A percentile compares a stretch with the other conserved stretches of the same genome.
Conservation (phyloP, 1,139 yeast genomes). For the Kazachstania sp. region DNA sequence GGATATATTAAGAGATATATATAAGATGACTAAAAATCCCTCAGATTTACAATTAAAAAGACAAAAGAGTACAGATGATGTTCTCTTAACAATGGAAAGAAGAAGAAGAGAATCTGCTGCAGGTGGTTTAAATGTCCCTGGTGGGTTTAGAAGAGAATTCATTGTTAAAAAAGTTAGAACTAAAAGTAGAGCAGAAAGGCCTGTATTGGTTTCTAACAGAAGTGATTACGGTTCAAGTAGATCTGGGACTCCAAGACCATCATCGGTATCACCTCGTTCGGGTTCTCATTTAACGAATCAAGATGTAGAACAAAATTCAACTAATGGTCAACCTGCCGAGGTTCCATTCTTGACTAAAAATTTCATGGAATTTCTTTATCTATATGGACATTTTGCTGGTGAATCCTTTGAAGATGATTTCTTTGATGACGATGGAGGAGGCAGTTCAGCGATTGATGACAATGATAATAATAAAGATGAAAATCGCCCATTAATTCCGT, state of each 20-base stretch:
- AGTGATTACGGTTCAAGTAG: slow-evolving; percentile 8
- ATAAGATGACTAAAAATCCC: slow-evolving; percentile 27
- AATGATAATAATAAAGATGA: slow-evolving; percentile 14
- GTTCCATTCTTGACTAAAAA: slow-evolving; percentile 52
- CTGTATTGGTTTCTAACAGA: neutral
- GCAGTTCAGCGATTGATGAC: neutral
- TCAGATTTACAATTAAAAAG: slow-evolving; percentile 26
- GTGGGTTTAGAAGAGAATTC: slow-evolving; percentile 70
- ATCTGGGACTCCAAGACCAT: slow-evolving; percentile 7
- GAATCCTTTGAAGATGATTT: slow-evolving; percentile 70
- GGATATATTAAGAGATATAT: slow-evolving; percentile 59
- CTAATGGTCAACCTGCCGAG: slow-evolving; percentile 4
- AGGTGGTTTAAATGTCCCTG: slow-evolving; percentile 63
- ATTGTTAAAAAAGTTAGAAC: slow-evolving; percentile 35
- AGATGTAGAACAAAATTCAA: neutral
- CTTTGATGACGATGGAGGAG: slow-evolving; percentile 18
- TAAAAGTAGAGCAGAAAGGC: neutral
- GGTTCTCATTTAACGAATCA: neutral
- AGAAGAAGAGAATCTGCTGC: slow-evolving; percentile 54
- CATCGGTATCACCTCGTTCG: neutral
- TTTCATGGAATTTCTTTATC: slow-evolving; percentile 63
- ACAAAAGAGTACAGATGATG: slow-evolving; percentile 28
- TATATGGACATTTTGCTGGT: slow-evolving; percentile 80
- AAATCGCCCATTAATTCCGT: slow-evolving; percentile 7
- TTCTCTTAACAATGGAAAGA: slow-evolving; percentile 16